Evolutionary conservation across 2,329 filamentous ascomycete species (phyloP).

Genomic region (Phoma sp.): DNA sequence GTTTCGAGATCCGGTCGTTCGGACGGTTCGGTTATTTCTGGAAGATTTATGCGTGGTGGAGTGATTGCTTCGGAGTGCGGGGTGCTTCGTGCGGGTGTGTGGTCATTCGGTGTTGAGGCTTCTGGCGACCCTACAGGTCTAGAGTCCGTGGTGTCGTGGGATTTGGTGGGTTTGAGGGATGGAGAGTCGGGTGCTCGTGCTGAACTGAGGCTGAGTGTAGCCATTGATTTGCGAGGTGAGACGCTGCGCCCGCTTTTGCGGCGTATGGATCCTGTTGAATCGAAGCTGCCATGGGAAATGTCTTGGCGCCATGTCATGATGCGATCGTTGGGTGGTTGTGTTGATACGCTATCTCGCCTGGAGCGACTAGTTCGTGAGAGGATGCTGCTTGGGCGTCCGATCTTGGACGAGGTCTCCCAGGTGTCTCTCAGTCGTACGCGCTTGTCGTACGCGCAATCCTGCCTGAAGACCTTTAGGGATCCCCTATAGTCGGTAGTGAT

Average conservation of each 20-base stretch:
- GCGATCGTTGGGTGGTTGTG: slow-evolving; percentile 69
- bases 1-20: not conserved
- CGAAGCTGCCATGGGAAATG: slow-evolving; percentile 61
- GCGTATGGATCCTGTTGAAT: slow-evolving; percentile 39
- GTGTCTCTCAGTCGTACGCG: slow-evolving; percentile 66
- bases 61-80: slow-evolving; percentile 13
- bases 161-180: slow-evolving; percentile 19
- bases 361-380: slow-evolving; percentile 59
- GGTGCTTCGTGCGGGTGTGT: slow-evolving; percentile 18
- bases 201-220: slow-evolving; percentile 25
- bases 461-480: slow-evolving; percentile 90
- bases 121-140: slow-evolving; percentile 24
- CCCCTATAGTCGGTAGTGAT: slow-evolving; percentile 89
- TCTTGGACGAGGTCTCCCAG: slow-evolving; percentile 73
- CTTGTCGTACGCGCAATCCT: slow-evolving; percentile 88
- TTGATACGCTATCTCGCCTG: slow-evolving; percentile 54
- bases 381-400: slow-evolving; percentile 60
- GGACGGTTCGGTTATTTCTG: not conserved
- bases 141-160: slow-evolving; percentile 21
- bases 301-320: slow-evolving; percentile 89
- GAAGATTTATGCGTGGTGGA: not conserved
- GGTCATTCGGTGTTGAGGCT: slow-evolving; percentile 29
- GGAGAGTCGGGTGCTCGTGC: slow-evolving; percentile 27
- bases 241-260: slow-evolving; percentile 49
- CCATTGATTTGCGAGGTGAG: slow-evolving; percentile 56